Evolutionary conservation across 768 basidiomycete species (phyloP), one percentile per base, ranked within the genome.

Genomic region (Mycena venus): DNA sequence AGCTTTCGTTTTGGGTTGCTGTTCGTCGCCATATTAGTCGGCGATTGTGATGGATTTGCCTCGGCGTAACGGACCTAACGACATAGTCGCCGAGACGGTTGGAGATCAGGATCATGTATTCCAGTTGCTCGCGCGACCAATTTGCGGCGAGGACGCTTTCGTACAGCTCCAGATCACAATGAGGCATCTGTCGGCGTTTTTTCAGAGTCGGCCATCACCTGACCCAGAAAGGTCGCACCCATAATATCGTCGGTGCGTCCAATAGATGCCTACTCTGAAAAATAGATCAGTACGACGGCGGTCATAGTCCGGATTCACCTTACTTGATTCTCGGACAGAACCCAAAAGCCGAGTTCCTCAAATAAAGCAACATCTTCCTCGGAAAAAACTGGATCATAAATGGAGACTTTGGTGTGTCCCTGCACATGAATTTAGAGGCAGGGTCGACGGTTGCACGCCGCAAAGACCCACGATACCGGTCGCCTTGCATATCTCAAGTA

Each of bases 301-400:
- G 55, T 53, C 27, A 42, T 40, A 5, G 12, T 42, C 25, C 65
- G 74, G 69, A 21, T 4, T 70, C 17, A 3, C 89, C 90, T 81
- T 87, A 86, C 92, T 81, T 85, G 89, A 79, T 90, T 86, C 79
- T 87, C 83, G 34, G 82, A 44, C 38, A 88, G 80, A 31, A 86
- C 79, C 17, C 80, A 78, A 75, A 89, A 75, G 29, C 80, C 78
- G 66, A 88, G 81, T 65, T 88, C 85, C 72, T 85, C 76, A 74
- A 95, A 87, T 47, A 93, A 84, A 23, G 80, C 77, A 44, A 75
- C 72, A 78, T 95, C 94, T 78, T 90, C 88, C 25, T 85, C 86
- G 79, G 92, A 88, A 82, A 95, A 94, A n/a, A 91, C 89, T 73
- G 94, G 94, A 85, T 95, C 94, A 82, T 90, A 94, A 42, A 91